Evolutionary conservation across 1,139 yeast genomes (phyloP).

Genomic region (Debaryomyces subglobosus): DNA sequence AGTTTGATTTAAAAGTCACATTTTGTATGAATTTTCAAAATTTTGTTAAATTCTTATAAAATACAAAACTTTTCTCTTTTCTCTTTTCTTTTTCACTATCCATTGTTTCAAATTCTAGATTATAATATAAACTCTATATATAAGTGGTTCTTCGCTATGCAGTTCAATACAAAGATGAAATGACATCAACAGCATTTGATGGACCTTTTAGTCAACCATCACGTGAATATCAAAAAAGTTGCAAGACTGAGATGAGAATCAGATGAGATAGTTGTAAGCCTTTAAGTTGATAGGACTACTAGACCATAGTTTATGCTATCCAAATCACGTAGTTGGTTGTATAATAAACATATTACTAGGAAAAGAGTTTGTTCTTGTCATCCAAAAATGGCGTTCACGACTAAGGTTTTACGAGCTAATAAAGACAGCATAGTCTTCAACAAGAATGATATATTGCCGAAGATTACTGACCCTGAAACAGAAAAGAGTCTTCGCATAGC

Average conservation of each 20-base stretch:
- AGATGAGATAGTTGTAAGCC: neutral
- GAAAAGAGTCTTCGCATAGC: constrained; percentile 56
- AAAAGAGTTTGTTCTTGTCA: neutral
- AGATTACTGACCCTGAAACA: constrained; percentile 55
- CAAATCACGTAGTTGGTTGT: neutral
- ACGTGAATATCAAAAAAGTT: constrained; percentile 9
- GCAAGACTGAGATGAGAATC: constrained; percentile 4
- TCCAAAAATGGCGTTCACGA: constrained; percentile 16
- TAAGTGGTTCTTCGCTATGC: neutral
- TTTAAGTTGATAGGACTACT: neutral
- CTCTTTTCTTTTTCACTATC: no score
- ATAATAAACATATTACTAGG: neutral
- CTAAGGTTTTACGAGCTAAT: constrained; percentile 38
- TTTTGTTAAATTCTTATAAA: neutral
- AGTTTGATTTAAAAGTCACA: neutral
- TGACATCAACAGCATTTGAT: neutral
- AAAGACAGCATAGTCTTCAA: constrained; percentile 31
- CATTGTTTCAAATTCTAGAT: neutral
- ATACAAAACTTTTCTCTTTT: neutral
- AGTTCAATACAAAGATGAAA: neutral
- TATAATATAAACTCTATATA: neutral
- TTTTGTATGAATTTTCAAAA: neutral
- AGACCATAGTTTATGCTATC: neutral
- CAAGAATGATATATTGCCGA: constrained; percentile 31
- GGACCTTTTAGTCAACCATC: neutral